Evolutionary conservation across 2,329 filamentous ascomycete genomes (phyloP).

Genomic region (Tolypocladium sp.): DNA sequence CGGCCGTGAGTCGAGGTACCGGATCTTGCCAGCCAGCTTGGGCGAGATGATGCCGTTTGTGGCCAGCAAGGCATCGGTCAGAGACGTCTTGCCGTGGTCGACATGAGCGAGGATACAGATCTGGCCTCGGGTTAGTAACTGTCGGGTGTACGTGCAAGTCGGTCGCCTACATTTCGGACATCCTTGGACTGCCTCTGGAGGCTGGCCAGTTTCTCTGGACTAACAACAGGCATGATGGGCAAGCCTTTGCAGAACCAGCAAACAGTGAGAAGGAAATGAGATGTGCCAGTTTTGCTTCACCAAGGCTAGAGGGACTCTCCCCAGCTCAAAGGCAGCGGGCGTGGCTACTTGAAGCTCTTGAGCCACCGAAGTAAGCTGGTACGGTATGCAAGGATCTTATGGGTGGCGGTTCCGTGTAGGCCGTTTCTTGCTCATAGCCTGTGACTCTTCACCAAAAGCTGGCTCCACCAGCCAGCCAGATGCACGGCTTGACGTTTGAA

Average conservation of each 20-base stretch:
- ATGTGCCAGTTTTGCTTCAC: not conserved
- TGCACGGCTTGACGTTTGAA: not conserved
- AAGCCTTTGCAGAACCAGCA: not conserved
- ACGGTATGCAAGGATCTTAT: not conserved
- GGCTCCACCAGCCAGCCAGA: not conserved
- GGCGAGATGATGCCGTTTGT: slow-evolving; percentile 99
- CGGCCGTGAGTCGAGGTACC: slow-evolving; percentile 90
- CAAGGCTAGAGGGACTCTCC: not conserved
- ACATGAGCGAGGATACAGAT: slow-evolving; percentile 96
- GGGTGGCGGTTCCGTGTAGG: slow-evolving; percentile 2
- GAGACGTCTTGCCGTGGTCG: slow-evolving; percentile 96
- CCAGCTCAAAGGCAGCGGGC: not conserved
- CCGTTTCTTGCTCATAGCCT: slow-evolving; percentile 6
- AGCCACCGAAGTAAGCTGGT: not conserved
- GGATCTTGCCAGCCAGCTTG: slow-evolving; percentile 94
- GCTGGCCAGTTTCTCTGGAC: slow-evolving; percentile 78
- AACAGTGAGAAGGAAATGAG: not conserved
- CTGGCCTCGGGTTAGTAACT: slow-evolving; percentile 27
- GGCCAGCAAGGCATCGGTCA: slow-evolving; percentile 91
- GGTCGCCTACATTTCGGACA: slow-evolving; percentile 72
- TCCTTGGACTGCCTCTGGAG: slow-evolving; percentile 82
- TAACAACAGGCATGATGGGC: slow-evolving; percentile 77
- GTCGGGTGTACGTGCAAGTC: no score
- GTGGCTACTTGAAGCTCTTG: not conserved
- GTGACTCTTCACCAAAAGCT: not conserved